Percentiles rank a stretch among this genome's conserved stretches.
phyloP scores from a whole-genome alignment of 306 rosid species.

The Dalbergia cultrata region DNA sequence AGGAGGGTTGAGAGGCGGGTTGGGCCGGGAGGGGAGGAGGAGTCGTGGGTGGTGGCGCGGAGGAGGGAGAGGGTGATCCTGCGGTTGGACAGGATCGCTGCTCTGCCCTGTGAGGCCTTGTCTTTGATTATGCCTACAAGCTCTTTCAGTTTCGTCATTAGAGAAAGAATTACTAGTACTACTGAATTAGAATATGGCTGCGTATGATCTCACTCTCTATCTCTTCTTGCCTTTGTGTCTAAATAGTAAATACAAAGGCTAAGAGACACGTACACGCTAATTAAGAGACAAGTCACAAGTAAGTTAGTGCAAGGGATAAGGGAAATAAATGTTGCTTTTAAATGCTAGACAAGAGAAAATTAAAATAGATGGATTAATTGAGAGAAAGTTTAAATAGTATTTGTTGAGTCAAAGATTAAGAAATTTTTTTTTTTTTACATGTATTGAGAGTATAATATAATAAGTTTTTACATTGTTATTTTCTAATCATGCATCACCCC shows the following conservation, averaged over 20 bases:
- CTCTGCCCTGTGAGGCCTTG: slow-evolving; percentile 78
- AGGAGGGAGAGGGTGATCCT: slow-evolving; percentile 49
- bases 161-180: too few species aligned
- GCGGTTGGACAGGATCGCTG: slow-evolving; percentile 59
- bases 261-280: neutral
- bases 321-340: too few species aligned
- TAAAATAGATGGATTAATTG: too few species aligned
- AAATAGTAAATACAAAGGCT: neutral
- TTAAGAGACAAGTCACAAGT: neutral
- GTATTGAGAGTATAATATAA: too few species aligned
- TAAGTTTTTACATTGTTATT: too few species aligned
- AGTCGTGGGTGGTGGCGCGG: slow-evolving; percentile 75
- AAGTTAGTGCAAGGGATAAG: too few species aligned
- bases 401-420: too few species aligned
- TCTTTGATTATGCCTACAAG: slow-evolving; percentile 72
- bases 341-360: too few species aligned
- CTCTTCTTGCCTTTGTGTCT: neutral
- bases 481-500: too few species aligned
- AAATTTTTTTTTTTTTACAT: too few species aligned
- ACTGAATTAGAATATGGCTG: neutral
- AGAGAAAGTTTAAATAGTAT: too few species aligned
- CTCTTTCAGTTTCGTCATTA: slow-evolving; percentile 46
- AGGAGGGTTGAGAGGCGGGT: slow-evolving; percentile 59
- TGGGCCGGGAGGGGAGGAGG: slow-evolving; percentile 55
- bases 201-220: neutral